Evolutionary conservation across 2,329 filamentous ascomycete species (phyloP).

Genomic region (Exophiala sp.): DNA sequence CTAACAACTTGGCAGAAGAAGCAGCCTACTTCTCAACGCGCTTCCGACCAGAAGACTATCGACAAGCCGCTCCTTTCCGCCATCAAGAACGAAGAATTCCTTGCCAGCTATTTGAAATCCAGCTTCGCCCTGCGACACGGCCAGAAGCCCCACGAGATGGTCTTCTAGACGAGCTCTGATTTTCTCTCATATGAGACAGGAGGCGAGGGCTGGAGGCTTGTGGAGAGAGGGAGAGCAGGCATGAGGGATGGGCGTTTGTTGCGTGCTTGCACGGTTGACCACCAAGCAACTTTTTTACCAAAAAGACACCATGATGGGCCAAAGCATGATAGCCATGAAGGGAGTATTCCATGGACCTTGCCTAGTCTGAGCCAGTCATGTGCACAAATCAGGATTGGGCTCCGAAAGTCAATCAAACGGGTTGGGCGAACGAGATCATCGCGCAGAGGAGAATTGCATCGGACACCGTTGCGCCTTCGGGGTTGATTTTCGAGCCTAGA

Average conservation of each 20-base stretch:
- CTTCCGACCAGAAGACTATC: conserved; percentile 95
- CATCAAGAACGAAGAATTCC: conserved; percentile 98
- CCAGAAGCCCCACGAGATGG: conserved; percentile 99
- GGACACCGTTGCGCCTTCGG: conserved; percentile 4
- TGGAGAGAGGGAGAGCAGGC: conserved; percentile 3
- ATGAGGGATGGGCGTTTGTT: conserved; percentile 6
- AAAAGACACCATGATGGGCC: conserved; percentile 5
- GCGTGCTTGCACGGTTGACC: conserved; percentile 11
- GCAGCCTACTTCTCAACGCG: conserved; percentile 83
- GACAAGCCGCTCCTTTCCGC: conserved; percentile 91
- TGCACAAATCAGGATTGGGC: background rate
- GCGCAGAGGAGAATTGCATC: conserved; percentile 1
- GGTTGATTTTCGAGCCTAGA: conserved; percentile 8
- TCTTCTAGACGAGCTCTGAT: conserved; percentile 61
- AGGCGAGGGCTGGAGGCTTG: background rate
- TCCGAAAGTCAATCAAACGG: background rate
- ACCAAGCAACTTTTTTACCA: conserved; percentile 8
- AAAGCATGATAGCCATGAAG: conserved; percentile 10
- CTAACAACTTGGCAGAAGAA: conserved; percentile 71
- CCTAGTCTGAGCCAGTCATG: conserved; percentile 4
- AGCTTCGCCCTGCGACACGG: conserved; percentile 99
- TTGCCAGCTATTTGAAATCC: conserved; percentile 86
- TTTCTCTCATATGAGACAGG: background rate
- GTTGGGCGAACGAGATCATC: conserved; percentile 1
- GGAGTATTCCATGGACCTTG: conserved; percentile 12